Percentiles rank a stretch among this genome's conserved stretches.
phyloP scores from a whole-genome alignment of 768 basidiomycete genomes.

The Naganishia randhawae region DNA sequence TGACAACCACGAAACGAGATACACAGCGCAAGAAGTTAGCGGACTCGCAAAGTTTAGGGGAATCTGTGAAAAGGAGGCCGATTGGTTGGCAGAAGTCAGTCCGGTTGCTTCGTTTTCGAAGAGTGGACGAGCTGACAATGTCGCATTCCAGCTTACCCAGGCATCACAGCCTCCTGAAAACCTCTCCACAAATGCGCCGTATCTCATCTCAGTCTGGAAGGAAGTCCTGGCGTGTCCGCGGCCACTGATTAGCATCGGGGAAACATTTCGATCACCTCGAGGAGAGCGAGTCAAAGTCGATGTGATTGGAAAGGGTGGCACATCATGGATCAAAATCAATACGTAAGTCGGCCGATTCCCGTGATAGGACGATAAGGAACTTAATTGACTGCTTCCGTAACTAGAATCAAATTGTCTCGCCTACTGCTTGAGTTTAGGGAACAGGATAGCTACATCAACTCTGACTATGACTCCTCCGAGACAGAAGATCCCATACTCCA shows the following conservation, averaged over 20 bases:
- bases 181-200: slow-evolving; percentile 66
- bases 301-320: slow-evolving; percentile 69
- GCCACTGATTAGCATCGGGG: slow-evolving; percentile 61
- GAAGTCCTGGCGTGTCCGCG: slow-evolving; percentile 64
- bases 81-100: slow-evolving; percentile 36
- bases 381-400: slow-evolving; percentile 1
- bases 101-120: background rate
- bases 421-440: slow-evolving; percentile 77
- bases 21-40: slow-evolving; percentile 35
- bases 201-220: slow-evolving; percentile 76
- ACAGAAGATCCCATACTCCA: slow-evolving; percentile 49
- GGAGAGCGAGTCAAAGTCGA: slow-evolving; percentile 64
- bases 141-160: slow-evolving; percentile 19
- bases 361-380: background rate
- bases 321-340: slow-evolving; percentile 77
- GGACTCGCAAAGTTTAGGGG: slow-evolving; percentile 41
- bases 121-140: background rate
- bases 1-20: slow-evolving; percentile 40
- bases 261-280: slow-evolving; percentile 31
- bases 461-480: slow-evolving; percentile 56
- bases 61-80: slow-evolving; percentile 28
- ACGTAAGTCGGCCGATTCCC: slow-evolving; percentile 63
- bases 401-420: slow-evolving; percentile 70
- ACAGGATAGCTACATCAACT: slow-evolving; percentile 72
- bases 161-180: slow-evolving; percentile 33